Evolutionary conservation across 1,139 yeast genomes (phyloP).

Genomic region (Kodamaea alishanica): DNA sequence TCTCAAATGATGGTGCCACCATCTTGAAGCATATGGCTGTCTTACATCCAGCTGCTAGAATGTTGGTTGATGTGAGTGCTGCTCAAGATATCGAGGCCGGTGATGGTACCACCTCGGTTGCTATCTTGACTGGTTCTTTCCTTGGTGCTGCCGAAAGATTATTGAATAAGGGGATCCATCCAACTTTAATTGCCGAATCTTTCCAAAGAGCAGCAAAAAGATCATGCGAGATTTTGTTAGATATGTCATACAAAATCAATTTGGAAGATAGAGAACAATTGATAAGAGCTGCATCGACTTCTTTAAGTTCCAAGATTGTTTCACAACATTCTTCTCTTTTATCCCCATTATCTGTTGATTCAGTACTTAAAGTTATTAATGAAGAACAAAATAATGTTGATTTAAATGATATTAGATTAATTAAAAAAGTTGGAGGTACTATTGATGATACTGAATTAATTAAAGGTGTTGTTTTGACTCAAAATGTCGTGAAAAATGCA

Average conservation of each 20-base stretch:
- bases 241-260: slow-evolving; percentile 76
- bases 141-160: slow-evolving; percentile 92
- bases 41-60: slow-evolving; percentile 95
- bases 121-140: slow-evolving; percentile 89
- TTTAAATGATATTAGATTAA: slow-evolving; percentile 78
- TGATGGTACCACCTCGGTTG: slow-evolving; percentile 98
- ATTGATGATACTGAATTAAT: slow-evolving; percentile 93
- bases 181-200: slow-evolving; percentile 90
- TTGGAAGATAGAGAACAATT: slow-evolving; percentile 76
- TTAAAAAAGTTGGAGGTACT: slow-evolving; percentile 95
- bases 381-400: slow-evolving; percentile 67
- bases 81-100: slow-evolving; percentile 99
- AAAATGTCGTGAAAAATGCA: slow-evolving; percentile 81
- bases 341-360: slow-evolving; percentile 93
- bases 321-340: slow-evolving; percentile 81
- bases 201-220: slow-evolving; percentile 91
- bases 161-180: slow-evolving; percentile 89
- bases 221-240: slow-evolving; percentile 78
- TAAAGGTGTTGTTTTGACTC: slow-evolving; percentile 92
- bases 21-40: slow-evolving; percentile 97
- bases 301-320: slow-evolving; percentile 90
- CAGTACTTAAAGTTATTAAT: slow-evolving; percentile 76
- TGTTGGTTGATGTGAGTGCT: slow-evolving; percentile 95
- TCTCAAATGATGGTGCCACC: slow-evolving; percentile 97
- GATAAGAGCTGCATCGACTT: slow-evolving; percentile 90